Conservation (phyloP, 176 grass and related monocot genomes). For the Tillandsia fasciculata region DNA sequence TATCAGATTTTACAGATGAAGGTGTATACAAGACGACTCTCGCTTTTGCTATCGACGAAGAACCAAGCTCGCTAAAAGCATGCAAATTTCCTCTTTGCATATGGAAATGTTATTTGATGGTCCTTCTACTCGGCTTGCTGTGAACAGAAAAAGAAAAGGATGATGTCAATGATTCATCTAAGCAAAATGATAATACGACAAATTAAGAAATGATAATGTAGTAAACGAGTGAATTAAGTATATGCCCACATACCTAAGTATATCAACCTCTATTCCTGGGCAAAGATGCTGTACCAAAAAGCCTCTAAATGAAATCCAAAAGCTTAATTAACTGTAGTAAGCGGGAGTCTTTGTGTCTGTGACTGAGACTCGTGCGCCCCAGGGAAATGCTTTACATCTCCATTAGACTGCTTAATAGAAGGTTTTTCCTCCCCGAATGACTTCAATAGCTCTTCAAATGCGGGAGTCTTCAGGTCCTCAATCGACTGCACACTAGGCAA, state of each 20-base stretch:
- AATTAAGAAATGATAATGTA: neutral
- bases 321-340: conserved; percentile 51
- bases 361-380: conserved; percentile 16
- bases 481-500: conserved; percentile 48
- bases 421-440: conserved; percentile 44
- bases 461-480: conserved; percentile 36
- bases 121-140: too few species aligned
- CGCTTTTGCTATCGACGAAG: too few species aligned
- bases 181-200: neutral
- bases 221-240: neutral
- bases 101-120: too few species aligned
- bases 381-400: conserved; percentile 33
- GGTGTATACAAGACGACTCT: too few species aligned
- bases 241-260: neutral
- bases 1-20: too few species aligned
- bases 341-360: conserved; percentile 36
- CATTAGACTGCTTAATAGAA: conserved; percentile 25
- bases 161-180: too few species aligned
- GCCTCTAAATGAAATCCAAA: neutral
- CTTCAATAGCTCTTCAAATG: conserved; percentile 50
- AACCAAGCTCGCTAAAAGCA: too few species aligned
- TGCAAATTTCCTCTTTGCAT: too few species aligned
- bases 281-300: neutral
- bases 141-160: too few species aligned
- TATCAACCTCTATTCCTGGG: neutral